phyloP scores from a whole-genome alignment of 306 rosid genomes.

The Medicago arabica region DNA sequence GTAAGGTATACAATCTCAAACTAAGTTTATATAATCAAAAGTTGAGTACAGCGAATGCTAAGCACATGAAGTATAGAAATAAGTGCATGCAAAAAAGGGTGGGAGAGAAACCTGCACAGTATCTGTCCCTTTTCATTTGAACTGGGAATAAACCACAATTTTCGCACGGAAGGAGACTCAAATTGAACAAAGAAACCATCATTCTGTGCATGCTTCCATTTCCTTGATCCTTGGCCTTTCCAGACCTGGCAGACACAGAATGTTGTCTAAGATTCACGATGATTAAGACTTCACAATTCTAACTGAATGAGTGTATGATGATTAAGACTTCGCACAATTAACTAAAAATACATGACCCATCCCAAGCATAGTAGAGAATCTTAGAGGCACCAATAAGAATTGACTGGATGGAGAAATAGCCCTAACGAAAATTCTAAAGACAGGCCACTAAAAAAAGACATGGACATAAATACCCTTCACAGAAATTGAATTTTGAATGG shows the following conservation, averaged over 20 bases:
- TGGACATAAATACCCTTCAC: no score
- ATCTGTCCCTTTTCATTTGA: slow-evolving; percentile 82
- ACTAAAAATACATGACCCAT: background rate
- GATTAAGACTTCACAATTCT: slow-evolving; percentile 23
- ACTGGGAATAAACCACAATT: slow-evolving; percentile 89
- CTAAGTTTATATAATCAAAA: slow-evolving; percentile 17
- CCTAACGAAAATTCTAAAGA: no score
- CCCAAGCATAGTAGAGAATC: no score
- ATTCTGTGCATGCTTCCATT: slow-evolving; percentile 89
- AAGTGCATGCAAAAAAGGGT: slow-evolving; percentile 22
- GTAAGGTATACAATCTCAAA: slow-evolving; percentile 2
- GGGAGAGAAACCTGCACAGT: slow-evolving; percentile 82
- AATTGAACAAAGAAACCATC: slow-evolving; percentile 96
- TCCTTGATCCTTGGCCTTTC: slow-evolving; percentile 98
- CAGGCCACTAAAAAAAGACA: no score
- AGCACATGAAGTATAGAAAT: background rate
- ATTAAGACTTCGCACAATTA: slow-evolving; percentile 24
- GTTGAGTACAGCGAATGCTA: background rate
- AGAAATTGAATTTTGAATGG: no score
- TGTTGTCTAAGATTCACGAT: slow-evolving; percentile 9
- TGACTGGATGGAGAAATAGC: no score
- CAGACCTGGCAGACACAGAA: slow-evolving; percentile 72
- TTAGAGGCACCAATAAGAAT: no score
- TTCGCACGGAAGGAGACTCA: slow-evolving; percentile 76
- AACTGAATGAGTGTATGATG: slow-evolving; percentile 11